Evolutionary conservation across 2,329 filamentous ascomycete genomes (phyloP).

Genomic region (Fusarium redolens): DNA sequence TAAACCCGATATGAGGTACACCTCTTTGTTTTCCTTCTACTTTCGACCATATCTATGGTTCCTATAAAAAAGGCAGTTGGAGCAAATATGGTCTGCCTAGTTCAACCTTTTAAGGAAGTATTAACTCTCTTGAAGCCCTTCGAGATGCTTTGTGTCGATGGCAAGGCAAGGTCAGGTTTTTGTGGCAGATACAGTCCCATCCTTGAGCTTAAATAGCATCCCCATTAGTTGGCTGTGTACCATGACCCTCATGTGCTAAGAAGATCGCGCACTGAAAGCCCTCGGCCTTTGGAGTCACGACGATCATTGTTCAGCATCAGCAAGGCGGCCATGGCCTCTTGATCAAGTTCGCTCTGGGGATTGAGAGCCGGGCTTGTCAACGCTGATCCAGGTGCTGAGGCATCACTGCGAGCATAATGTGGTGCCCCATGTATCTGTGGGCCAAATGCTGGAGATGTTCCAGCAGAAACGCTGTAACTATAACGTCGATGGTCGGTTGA

Average conservation of each 20-base stretch:
- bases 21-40: neutral
- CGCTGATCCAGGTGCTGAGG: conserved; percentile 61
- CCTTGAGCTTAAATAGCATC: neutral
- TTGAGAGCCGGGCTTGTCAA: conserved; percentile 68
- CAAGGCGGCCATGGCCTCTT: conserved; percentile 86
- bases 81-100: neutral
- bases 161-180: neutral
- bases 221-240: neutral
- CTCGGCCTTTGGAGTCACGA: conserved; percentile 61
- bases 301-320: conserved; percentile 89
- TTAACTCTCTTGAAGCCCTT: neutral
- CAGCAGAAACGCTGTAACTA: conserved; percentile 61
- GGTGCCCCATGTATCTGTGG: conserved; percentile 54
- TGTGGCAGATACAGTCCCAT: neutral
- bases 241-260: conserved; percentile 59
- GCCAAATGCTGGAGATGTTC: conserved; percentile 68
- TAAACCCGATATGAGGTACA: neutral
- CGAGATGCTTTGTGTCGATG: conserved; percentile 9
- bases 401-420: conserved; percentile 54
- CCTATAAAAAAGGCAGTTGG: neutral
- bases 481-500: conserved; percentile 63
- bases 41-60: neutral
- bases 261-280: conserved; percentile 66
- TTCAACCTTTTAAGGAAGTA: conserved; percentile 6
- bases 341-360: conserved; percentile 70